These are phyloP conservation scores for Fraxinus albicans DNA, from an alignment of 305 asterid species.

Conservation along the genomic window DNA sequence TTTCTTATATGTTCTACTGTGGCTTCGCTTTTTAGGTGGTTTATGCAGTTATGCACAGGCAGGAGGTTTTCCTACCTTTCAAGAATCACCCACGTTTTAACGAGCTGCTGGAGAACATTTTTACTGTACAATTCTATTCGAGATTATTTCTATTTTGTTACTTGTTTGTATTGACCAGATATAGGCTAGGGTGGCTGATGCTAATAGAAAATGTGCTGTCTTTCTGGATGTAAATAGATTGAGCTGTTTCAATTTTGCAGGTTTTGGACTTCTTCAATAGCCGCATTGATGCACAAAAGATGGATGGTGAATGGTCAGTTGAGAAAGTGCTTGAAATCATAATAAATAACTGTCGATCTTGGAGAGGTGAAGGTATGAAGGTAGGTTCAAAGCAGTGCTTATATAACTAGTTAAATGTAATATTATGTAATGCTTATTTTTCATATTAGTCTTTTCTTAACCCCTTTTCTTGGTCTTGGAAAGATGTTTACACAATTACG, in stretches of 20 bases:
- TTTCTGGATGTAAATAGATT: neutral
- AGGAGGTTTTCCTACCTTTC: slow-evolving; percentile 95
- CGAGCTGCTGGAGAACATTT: slow-evolving; percentile 91
- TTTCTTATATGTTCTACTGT: slow-evolving; percentile 17
- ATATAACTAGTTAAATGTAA: slow-evolving; percentile 1
- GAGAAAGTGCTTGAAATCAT: slow-evolving; percentile 91
- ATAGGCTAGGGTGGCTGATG: slow-evolving; percentile 7
- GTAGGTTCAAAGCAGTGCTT: slow-evolving; percentile 57
- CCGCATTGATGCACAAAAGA: slow-evolving; percentile 72
- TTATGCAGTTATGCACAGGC: slow-evolving; percentile 97
- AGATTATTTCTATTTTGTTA: slow-evolving; percentile 7
- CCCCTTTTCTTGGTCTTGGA: slow-evolving; percentile 13
- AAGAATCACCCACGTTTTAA: slow-evolving; percentile 91
- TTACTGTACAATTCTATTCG: slow-evolving; percentile 49
- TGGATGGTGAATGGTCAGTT: slow-evolving; percentile 90
- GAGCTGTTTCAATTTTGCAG: slow-evolving; percentile 36
- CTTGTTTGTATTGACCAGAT: neutral
- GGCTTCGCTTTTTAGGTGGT: slow-evolving; percentile 64
- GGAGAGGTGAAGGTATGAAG: slow-evolving; percentile 99
- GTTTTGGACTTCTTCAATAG: slow-evolving; percentile 90
- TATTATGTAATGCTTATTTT: neutral
- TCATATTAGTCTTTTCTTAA: neutral
- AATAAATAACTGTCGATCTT: slow-evolving; percentile 68
- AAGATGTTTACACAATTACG: slow-evolving; percentile 87
- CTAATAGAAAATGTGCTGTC: slow-evolving; percentile 7